These are phyloP conservation scores for Gyromitra esculenta DNA, from an alignment of 2,329 filamentous ascomycete species.

Conservation along the genomic window DNA sequence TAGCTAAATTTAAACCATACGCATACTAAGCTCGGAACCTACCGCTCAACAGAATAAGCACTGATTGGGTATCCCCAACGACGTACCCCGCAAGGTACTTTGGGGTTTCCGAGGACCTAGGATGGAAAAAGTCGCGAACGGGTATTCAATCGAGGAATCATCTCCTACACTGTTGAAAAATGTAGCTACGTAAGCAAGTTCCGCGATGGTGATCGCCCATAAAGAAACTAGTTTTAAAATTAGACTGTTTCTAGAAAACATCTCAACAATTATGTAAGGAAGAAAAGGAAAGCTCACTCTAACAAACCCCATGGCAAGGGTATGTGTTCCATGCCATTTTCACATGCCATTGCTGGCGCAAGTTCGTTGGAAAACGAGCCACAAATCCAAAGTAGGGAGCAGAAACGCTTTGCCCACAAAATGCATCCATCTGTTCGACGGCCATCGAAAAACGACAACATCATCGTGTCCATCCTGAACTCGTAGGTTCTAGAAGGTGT, in stretches of 20 bases:
- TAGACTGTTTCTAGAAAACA: background rate
- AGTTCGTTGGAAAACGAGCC: background rate
- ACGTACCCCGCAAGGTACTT: background rate
- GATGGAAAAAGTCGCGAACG: conserved; percentile 21
- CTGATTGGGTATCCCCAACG: conserved; percentile 3
- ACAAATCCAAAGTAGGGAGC: background rate
- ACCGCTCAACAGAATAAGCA: conserved; percentile 4
- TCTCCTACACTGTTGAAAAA: background rate
- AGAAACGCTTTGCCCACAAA: background rate
- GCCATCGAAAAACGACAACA: background rate
- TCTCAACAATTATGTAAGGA: background rate
- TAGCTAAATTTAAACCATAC: background rate
- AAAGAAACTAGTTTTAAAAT: background rate
- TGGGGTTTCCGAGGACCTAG: background rate
- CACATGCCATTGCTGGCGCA: background rate
- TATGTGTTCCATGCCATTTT: background rate
- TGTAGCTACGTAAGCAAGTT: background rate
- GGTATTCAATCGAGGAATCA: conserved; percentile 2
- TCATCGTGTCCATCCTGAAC: background rate
- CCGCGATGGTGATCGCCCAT: background rate
- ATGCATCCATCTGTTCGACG: background rate
- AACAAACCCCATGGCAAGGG: background rate
- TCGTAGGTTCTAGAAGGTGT: background rate
- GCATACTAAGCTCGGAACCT: conserved; percentile 14
- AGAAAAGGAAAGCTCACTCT: background rate